Conservation (phyloP, 257 asterid genomes). For the Scutellaria barbata region DNA sequence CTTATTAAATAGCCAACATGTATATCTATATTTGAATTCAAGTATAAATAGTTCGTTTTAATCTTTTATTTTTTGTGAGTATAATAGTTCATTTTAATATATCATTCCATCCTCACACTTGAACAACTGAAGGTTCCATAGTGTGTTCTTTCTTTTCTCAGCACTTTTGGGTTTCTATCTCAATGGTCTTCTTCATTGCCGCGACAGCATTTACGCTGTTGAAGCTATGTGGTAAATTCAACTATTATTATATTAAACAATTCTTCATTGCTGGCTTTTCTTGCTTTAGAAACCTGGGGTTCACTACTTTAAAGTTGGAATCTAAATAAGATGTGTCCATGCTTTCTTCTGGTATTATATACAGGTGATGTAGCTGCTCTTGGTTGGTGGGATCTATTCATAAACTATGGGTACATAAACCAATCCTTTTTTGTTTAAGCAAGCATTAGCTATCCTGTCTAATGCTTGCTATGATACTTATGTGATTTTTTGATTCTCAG, state of each 20-base stretch:
- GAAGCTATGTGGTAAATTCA: constrained; percentile 75
- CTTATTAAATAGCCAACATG: background rate
- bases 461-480: constrained; percentile 30
- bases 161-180: constrained; percentile 99
- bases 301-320: constrained; percentile 3
- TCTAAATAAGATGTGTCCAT: constrained; percentile 7
- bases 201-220: constrained; percentile 88
- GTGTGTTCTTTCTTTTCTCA: constrained; percentile 47
- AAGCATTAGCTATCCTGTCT: constrained; percentile 3
- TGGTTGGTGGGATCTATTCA: constrained; percentile 99
- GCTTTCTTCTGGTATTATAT: constrained; percentile 26
- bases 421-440: constrained; percentile 22
- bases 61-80: background rate
- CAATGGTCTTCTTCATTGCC: constrained; percentile 97
- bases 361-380: constrained; percentile 96
- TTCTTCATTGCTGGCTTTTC: background rate
- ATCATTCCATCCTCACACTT: constrained; percentile 13
- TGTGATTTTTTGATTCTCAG: constrained; percentile 52
- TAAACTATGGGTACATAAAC: constrained; percentile 77
- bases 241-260: constrained; percentile 22
- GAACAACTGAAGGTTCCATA: constrained; percentile 30
- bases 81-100: constrained; percentile 6
- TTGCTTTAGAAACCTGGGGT: constrained; percentile 3
- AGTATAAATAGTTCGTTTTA: no score
- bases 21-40: background rate